Evolutionary conservation across 2,329 filamentous ascomycete species (phyloP).

Genomic region (Colletotrichum lentis): DNA sequence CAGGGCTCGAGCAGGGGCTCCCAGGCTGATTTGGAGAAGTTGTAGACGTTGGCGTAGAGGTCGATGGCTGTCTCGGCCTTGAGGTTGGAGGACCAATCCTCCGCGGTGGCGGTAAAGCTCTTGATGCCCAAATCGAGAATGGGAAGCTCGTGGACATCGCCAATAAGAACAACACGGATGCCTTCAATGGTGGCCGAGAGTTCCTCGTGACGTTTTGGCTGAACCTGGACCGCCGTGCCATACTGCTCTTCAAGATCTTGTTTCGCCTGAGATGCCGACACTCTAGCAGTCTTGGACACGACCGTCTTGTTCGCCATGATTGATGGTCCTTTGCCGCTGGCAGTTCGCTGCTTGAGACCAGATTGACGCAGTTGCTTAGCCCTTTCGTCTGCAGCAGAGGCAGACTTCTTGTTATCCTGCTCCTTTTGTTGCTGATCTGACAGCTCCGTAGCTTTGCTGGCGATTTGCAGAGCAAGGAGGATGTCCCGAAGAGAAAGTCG

Average conservation of each 20-base stretch:
- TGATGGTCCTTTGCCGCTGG: conserved; percentile 64
- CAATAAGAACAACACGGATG: conserved; percentile 90
- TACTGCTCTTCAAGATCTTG: conserved; percentile 26
- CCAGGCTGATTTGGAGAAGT: conserved; percentile 99
- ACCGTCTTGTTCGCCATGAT: conserved; percentile 56
- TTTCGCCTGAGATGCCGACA: conserved; percentile 44
- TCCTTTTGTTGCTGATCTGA: conserved; percentile 70
- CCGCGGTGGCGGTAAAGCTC: conserved; percentile 82
- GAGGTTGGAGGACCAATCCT: conserved; percentile 90
- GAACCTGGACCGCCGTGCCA: conserved; percentile 27
- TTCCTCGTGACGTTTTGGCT: conserved; percentile 68
- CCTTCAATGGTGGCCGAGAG: conserved; percentile 87
- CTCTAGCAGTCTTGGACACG: conserved; percentile 47
- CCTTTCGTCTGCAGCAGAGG: conserved; percentile 60
- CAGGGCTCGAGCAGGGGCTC: conserved; percentile 96
- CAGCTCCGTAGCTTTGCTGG: conserved; percentile 88
- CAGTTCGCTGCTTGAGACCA: conserved; percentile 63
- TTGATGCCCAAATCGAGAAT: conserved; percentile 95
- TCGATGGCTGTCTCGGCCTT: conserved; percentile 90
- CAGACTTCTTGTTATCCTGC: conserved; percentile 52
- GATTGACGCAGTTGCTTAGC: conserved; percentile 61
- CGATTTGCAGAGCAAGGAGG: conserved; percentile 88
- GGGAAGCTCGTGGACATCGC: conserved; percentile 93
- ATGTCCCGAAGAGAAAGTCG: conserved; percentile 94
- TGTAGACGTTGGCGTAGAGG: conserved; percentile 96